Conservation (phyloP, 1,284 basidiomycete species). For the Ceratobasidium papillatum region DNA sequence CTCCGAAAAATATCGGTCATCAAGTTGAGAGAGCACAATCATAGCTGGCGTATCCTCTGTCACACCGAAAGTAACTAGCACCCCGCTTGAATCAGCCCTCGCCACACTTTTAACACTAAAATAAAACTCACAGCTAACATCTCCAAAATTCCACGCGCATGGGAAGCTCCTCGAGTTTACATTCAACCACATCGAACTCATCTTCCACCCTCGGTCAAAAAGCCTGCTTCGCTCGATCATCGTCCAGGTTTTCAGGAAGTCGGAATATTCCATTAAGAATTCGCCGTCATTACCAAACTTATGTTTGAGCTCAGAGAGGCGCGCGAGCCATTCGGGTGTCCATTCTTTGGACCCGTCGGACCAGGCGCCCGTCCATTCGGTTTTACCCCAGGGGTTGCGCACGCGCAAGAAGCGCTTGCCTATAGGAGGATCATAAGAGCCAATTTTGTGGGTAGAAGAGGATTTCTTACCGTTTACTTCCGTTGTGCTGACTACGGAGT, state of each 20-base stretch:
- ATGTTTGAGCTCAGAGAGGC: slow-evolving; percentile 55
- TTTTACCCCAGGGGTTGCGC: slow-evolving; percentile 60
- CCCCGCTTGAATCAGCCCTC: neutral
- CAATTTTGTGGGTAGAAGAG: slow-evolving; percentile 49
- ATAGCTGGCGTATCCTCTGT: slow-evolving; percentile 54
- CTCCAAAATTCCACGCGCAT: slow-evolving; percentile 59
- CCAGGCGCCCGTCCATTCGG: slow-evolving; percentile 64
- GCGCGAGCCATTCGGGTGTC: slow-evolving; percentile 54
- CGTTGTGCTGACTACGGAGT: slow-evolving; percentile 61
- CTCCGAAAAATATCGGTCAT: slow-evolving; percentile 57
- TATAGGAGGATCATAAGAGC: neutral
- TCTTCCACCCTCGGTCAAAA: slow-evolving; percentile 60
- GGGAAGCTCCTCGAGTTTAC: slow-evolving; percentile 53
- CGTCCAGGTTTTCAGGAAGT: slow-evolving; percentile 60
- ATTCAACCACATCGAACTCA: slow-evolving; percentile 61
- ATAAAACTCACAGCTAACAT: slow-evolving; percentile 57
- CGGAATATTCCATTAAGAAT: slow-evolving; percentile 66
- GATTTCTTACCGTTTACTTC: slow-evolving; percentile 54
- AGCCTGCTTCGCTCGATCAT: slow-evolving; percentile 59
- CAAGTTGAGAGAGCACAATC: slow-evolving; percentile 61
- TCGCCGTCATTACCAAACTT: slow-evolving; percentile 62
- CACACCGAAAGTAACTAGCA: slow-evolving; percentile 58
- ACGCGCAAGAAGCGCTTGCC: slow-evolving; percentile 53
- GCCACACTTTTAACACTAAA: neutral
- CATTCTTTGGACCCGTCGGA: slow-evolving; percentile 64